Evolutionary conservation across 352 stramenopile genomes (phyloP).

Genomic region (Blastocystis hominis): DNA sequence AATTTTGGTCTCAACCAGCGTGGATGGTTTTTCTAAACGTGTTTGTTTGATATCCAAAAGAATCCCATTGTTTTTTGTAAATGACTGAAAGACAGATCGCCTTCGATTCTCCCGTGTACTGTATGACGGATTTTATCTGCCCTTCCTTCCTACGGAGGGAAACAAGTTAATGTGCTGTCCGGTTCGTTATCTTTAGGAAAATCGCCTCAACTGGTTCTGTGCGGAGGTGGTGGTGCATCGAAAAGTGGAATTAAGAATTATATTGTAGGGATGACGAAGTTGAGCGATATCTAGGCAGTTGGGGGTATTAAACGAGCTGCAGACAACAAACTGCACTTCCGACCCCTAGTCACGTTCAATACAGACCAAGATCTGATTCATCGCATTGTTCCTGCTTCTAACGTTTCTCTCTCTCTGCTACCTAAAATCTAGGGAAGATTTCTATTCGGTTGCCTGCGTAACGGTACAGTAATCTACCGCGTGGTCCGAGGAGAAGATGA

Average conservation of each 20-base stretch:
- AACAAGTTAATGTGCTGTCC: neutral
- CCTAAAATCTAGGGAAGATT: slow-evolving; percentile 2
- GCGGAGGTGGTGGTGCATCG: neutral
- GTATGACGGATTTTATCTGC: neutral
- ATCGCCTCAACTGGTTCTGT: slow-evolving; percentile 1
- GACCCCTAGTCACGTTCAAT: neutral
- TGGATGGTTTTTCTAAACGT: slow-evolving; percentile 43
- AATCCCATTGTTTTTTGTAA: neutral
- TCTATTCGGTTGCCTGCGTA: slow-evolving; percentile 13
- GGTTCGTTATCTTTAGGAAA: neutral
- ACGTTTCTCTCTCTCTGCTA: neutral
- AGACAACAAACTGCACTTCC: slow-evolving; percentile 13
- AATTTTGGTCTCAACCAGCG: slow-evolving; percentile 8
- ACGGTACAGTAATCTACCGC: slow-evolving; percentile 30
- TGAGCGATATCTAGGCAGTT: slow-evolving; percentile 7
- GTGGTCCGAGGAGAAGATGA: slow-evolving; percentile 7
- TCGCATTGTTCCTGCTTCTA: neutral
- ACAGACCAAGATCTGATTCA: slow-evolving; percentile 17
- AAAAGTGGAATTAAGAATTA: slow-evolving; percentile 35
- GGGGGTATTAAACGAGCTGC: neutral
- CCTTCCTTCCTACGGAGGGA: slow-evolving; percentile 9
- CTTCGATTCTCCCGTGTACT: slow-evolving; percentile 34
- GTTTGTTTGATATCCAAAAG: neutral
- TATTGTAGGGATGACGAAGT: neutral
- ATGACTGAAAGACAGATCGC: slow-evolving; percentile 43